Evolutionary conservation across 2,329 filamentous ascomycete species (phyloP).

Genomic region (Alternaria gaisen): DNA sequence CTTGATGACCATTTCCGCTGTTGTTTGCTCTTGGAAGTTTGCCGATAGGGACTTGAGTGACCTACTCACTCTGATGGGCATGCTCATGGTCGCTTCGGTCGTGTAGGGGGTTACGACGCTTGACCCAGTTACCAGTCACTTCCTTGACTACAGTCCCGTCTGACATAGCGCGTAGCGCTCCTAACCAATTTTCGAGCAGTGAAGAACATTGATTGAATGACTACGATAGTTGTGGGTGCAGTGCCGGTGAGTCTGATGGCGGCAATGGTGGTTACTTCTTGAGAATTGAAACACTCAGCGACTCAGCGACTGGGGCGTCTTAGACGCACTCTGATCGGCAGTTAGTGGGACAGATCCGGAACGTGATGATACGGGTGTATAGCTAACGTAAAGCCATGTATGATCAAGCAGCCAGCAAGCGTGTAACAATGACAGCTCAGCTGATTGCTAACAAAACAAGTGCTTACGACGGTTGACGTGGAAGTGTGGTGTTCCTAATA

Average conservation of each 20-base stretch:
- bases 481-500: background rate
- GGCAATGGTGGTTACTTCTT: background rate
- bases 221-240: slow-evolving; percentile 3
- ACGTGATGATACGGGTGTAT: background rate
- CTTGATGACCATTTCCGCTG: slow-evolving; percentile 15
- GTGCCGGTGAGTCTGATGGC: background rate
- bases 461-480: background rate
- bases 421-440: background rate
- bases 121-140: slow-evolving; percentile 17
- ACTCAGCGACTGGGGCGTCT: background rate
- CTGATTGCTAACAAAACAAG: background rate
- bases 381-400: background rate
- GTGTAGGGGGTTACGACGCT: slow-evolving; percentile 11
- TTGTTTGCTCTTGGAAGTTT: slow-evolving; percentile 19
- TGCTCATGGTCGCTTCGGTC: slow-evolving; percentile 2
- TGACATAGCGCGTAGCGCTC: slow-evolving; percentile 8
- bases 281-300: background rate
- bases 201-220: background rate
- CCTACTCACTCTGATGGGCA: background rate
- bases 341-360: background rate
- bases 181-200: slow-evolving; percentile 4
- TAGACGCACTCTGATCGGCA: background rate
- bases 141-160: slow-evolving; percentile 16
- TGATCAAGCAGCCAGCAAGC: background rate
- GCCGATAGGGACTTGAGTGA: background rate